Conservation (phyloP, 225 moss, liverwort and hornwort species). For the Sphagnum tenellum region DNA sequence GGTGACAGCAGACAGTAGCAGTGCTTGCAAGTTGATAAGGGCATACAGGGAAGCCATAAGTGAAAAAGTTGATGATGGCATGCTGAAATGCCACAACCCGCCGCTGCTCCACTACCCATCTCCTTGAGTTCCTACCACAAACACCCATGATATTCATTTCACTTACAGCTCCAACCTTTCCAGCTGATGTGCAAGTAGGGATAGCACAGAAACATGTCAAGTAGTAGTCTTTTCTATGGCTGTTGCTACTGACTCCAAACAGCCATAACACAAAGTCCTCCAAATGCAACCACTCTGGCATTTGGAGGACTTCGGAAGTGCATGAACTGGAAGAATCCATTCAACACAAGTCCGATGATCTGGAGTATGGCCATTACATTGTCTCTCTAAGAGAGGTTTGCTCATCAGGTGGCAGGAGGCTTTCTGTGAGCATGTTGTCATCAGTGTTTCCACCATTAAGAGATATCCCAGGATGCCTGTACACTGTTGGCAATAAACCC, state of each 20-base stretch:
- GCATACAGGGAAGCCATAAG: conserved; percentile 93
- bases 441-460: conserved; percentile 22
- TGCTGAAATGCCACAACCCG: conserved; percentile 75
- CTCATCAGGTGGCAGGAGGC: conserved; percentile 54
- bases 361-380: conserved; percentile 48
- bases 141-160: too few relatives aligned
- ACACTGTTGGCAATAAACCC: conserved; percentile 35
- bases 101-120: conserved; percentile 77
- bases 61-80: conserved; percentile 88
- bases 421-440: conserved; percentile 56
- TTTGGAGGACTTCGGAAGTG: too few relatives aligned
- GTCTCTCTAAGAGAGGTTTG: conserved; percentile 45
- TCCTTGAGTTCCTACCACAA: conserved; percentile 28
- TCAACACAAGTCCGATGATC: too few relatives aligned
- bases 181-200: too few relatives aligned
- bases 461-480: conserved; percentile 36
- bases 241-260: too few relatives aligned
- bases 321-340: too few relatives aligned
- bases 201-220: too few relatives aligned
- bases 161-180: too few relatives aligned
- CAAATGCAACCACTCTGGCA: too few relatives aligned
- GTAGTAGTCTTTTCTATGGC: too few relatives aligned
- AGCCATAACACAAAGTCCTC: too few relatives aligned
- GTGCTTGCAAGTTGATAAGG: not conserved
- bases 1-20: too few relatives aligned